Evolutionary conservation across 2,329 filamentous ascomycete species (phyloP), one percentile per base, ranked within the genome.

Genomic region (Cladophialophora psammophila): DNA sequence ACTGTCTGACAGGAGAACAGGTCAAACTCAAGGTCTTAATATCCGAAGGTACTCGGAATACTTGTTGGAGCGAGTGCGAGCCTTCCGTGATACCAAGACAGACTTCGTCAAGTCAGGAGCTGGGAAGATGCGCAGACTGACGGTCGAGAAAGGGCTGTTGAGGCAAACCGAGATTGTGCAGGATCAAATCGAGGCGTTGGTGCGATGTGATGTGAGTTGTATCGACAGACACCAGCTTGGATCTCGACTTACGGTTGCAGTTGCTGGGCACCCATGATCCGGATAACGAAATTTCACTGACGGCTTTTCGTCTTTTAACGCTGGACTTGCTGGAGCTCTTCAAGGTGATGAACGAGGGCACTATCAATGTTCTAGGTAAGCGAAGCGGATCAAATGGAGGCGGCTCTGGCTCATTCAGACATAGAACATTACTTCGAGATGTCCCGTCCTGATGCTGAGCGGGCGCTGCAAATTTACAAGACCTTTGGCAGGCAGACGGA

Each of bases 401-500:
- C 15, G 18, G 32, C 42, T 8, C 8, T 26, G 60, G 66, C 74
- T 76, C 48, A 66, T 34, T 38, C 13, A 34, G 18, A 36, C 63
- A 26, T 70, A 96, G 93, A 95, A 74, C 92, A 96, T 79, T 99
- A 98, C 79, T 99, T 99, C 75, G 95, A 99, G 81, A 94, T 99
- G 91, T 97, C 95, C 59, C 92, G 92, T 75, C 86, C 92, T 32
- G 95, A 99, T 79, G 96, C 95, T 66, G 93, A 97, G 78, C 88
- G 94, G 70, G 93, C 95, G 65, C 88, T 99, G 80, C 86, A 89
- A 68, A 94, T 99, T 69, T 99, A 99, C 80, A 92, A 94, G 76
- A 91, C 86, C 15, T 99, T 99, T 75, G 93, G 93, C 15, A 91
- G 88, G 74, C 94, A 97, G 78, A 99, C 95, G 6, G 94, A 98